phyloP scores from a whole-genome alignment of 139 green algal genomes.

The Volvox reticuliferus region DNA sequence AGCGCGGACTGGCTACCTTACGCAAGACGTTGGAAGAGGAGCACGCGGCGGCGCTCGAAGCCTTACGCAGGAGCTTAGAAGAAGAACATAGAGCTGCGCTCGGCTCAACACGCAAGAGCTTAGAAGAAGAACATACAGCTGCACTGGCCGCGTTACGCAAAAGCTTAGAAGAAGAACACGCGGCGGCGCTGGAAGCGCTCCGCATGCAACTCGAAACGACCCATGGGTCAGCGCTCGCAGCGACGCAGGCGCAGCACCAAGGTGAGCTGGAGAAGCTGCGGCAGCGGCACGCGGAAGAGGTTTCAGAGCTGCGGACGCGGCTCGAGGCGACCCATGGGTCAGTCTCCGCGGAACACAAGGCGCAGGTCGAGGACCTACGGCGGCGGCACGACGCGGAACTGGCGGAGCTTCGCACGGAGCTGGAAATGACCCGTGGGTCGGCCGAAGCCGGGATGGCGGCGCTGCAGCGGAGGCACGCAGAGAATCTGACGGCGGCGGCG shows the following conservation, averaged over 20 bases:
- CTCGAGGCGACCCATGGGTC: constrained; percentile 9
- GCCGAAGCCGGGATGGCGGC: constrained; percentile 26
- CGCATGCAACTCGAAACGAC: no score
- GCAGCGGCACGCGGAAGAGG: neutral
- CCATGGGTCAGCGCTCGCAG: no score
- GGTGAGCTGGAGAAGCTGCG: neutral
- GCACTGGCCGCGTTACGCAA: neutral
- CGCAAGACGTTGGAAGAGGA: neutral
- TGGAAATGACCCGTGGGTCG: constrained; percentile 35
- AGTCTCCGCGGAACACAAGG: neutral
- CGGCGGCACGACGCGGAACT: neutral
- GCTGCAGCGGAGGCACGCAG: neutral
- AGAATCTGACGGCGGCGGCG: neutral
- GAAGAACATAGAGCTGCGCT: neutral
- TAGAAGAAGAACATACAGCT: neutral
- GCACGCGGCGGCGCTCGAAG: neutral
- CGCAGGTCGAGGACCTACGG: neutral
- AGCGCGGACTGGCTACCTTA: neutral
- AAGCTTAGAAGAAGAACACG: neutral
- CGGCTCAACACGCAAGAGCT: neutral
- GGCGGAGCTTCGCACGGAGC: neutral
- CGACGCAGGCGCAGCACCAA: neutral
- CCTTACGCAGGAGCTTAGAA: no score
- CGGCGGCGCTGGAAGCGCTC: neutral
- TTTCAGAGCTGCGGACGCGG: neutral